These are phyloP conservation scores for Cordyceps cicadae DNA, from an alignment of 2,329 filamentous ascomycete genomes.

Conservation along the genomic window DNA sequence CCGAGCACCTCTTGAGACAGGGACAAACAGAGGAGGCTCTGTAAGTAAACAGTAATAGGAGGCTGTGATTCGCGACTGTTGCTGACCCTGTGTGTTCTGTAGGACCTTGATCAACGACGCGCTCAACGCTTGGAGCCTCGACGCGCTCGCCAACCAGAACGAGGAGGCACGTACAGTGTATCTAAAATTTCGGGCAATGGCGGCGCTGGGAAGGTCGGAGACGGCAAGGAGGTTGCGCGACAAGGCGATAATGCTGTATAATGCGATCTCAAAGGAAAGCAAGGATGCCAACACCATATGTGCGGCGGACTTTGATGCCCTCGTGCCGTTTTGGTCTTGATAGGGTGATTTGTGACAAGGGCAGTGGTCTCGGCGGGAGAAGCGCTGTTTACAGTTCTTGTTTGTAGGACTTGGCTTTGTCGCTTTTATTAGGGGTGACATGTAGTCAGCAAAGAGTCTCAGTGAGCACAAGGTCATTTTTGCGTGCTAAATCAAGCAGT, in stretches of 20 bases:
- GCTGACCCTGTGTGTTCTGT: neutral
- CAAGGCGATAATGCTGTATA: neutral
- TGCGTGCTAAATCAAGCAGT: too few relatives aligned
- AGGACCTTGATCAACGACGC: conserved; percentile 7
- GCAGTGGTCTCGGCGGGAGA: too few relatives aligned
- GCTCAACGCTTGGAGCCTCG: conserved; percentile 10
- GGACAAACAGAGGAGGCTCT: conserved; percentile 4
- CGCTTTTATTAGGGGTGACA: too few relatives aligned
- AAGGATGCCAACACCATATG: neutral
- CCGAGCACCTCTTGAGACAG: conserved; percentile 8
- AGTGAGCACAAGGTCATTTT: too few relatives aligned
- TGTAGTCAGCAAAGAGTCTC: too few relatives aligned
- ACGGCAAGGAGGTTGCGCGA: conserved; percentile 7
- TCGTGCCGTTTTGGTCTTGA: conserved; percentile 13
- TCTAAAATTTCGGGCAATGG: conserved; percentile 9
- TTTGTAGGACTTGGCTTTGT: too few relatives aligned
- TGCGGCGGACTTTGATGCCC: conserved; percentile 10
- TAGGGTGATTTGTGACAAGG: neutral
- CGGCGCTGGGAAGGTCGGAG: conserved; percentile 8
- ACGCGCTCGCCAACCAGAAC: conserved; percentile 10
- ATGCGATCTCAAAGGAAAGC: conserved; percentile 7
- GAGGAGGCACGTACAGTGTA: conserved; percentile 12
- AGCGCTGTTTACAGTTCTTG: too few relatives aligned
- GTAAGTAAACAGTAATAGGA: neutral
- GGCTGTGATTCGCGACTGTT: neutral